Base-by-base conservation (phyloP, 2,329 filamentous ascomycete genomes). In the Colletotrichum brevisporum region DNA sequence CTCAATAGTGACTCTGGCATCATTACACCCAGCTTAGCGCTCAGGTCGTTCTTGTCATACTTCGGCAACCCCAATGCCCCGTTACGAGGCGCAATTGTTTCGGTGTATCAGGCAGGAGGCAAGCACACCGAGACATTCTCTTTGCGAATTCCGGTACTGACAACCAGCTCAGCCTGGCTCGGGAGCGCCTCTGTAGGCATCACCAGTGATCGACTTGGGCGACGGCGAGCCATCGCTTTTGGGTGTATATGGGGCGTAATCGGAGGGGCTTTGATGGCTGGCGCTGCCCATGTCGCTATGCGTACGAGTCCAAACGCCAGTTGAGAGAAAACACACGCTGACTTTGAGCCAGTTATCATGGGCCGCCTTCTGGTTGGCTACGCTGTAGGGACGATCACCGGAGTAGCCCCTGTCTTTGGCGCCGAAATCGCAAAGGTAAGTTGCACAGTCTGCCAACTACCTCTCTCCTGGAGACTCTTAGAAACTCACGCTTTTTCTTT, bases 371-470 rank as follows among this genome's bases (percentile, higher is more conserved):
- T 82, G 5, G 75, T 82, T 4, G 80, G 80, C 0, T 82, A 75
- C 18, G 80, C 80, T 1, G 80, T 82, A 0, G 80, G 80, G 0
- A 82, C 80, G 1, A 81, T 82, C 21, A 82, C 80, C 0, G 80
- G 80, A 1, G 80, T 82, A 5, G 80, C 80, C 6, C 80, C 80
- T 1, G 80, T 82, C 1, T 81, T 80, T 51, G 80, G 79, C 2
- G 80, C 80, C 1, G 80, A 82, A 52, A 82, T 82, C n/a, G 79
- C 80, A 2, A 82, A 82, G 74, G 78, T 79, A 21, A 6, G 61
- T 43, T 24, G 45, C 26, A 16, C 10, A 13, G 15, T 5, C 41
- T 21, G 5, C 2, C 56, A 5, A n/a, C n/a, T 2, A 43, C 36
- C 1, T 31, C 27, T 31, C 26, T 5, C 21, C 9, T 1, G 5